Base-by-base conservation (phyloP, 768 basidiomycete species). In the Candolleomyces eurysporus region DNA sequence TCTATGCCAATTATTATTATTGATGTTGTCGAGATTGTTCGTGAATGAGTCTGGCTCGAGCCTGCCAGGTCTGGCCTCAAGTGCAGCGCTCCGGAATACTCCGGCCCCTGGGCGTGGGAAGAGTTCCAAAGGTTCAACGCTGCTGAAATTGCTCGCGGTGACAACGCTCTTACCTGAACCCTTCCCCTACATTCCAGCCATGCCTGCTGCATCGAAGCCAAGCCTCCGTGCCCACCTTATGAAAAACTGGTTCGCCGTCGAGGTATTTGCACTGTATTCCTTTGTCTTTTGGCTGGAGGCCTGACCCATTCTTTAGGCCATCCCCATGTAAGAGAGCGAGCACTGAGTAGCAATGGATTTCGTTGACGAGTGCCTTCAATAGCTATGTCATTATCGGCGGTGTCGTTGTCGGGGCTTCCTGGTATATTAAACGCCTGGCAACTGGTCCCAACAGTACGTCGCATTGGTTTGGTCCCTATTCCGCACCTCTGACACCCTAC, bases 171-270 rank as follows among this genome's bases (percentile, higher is more conserved):
- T 36, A 36, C 36, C 36, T 36, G 36, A 36, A 36, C 11, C 36
- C 36, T 36, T 5, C 36, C 36, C 5, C 6, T 36, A 48, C 42
- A 61, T 64, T 51, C 61, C 56, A 48, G 68, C 65, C 40, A 72
- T 69, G 67, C 52, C 66, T 58, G 36, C 36, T 36, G 53, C 61
- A 31, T 67, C 65, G 26, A 57, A 60, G 9, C 72, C 71, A 51
- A 14, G 48, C 43, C 61, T 78, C 52, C 79, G 78, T 62, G 79
- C 69, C 63, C 58, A 67, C 21, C 75, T 84, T 64, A 78, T 86
- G 80, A 86, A 80, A 73, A 80, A 90, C 75, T 89, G 88, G 88
- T 87, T 81, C 69, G 88, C 89, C 76, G 77, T 88, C 66, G 90
- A 90, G 84, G 87, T 86, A 57, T 36, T 36, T 36, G 36, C 36